Evolutionary conservation across 2,329 filamentous ascomycete species (phyloP).

Genomic region (Fusarium bulbicola): DNA sequence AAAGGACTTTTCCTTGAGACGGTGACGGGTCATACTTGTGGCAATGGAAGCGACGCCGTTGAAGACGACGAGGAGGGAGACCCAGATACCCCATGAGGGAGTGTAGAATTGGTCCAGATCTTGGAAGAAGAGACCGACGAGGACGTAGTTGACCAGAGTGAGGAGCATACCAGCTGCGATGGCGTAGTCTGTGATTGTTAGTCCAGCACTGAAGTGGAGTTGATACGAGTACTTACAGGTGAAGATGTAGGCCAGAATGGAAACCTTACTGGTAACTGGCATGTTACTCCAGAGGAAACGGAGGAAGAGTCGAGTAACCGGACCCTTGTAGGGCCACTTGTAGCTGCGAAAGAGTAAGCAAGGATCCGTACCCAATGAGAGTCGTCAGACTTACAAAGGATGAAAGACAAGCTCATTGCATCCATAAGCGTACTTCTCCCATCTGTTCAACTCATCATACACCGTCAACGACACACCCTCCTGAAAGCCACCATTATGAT

Average conservation of each 20-base stretch:
- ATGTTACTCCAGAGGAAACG: slow-evolving; percentile 52
- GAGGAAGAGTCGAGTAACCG: slow-evolving; percentile 66
- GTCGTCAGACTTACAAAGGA: slow-evolving; percentile 54
- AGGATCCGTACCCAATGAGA: rapidly evolving
- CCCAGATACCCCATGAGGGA: slow-evolving; percentile 71
- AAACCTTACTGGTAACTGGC: slow-evolving; percentile 71
- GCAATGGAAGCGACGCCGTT: slow-evolving; percentile 37
- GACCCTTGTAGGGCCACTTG: slow-evolving; percentile 68
- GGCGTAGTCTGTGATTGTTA: slow-evolving; percentile 61
- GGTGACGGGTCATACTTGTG: slow-evolving; percentile 40
- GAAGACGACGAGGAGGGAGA: slow-evolving; percentile 50
- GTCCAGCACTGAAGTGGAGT: rapidly evolving
- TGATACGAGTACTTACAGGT: slow-evolving; percentile 54
- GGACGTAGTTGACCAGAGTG: slow-evolving; percentile 74
- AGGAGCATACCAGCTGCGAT: slow-evolving; percentile 73
- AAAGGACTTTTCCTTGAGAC: slow-evolving; percentile 42
- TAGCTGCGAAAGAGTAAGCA: slow-evolving; percentile 1
- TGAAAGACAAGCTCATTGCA: slow-evolving; percentile 77
- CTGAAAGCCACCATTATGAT: slow-evolving; percentile 75
- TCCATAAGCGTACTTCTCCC: slow-evolving; percentile 79
- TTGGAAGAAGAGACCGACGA: slow-evolving; percentile 77
- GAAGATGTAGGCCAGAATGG: slow-evolving; percentile 74
- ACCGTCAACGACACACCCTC: slow-evolving; percentile 78
- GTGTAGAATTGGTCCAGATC: slow-evolving; percentile 73
- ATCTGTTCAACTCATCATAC: slow-evolving; percentile 75